These are phyloP conservation scores for Aureococcus anophagefferens DNA, from an alignment of 108 stramenopile genomes.

Conservation along the genomic window DNA sequence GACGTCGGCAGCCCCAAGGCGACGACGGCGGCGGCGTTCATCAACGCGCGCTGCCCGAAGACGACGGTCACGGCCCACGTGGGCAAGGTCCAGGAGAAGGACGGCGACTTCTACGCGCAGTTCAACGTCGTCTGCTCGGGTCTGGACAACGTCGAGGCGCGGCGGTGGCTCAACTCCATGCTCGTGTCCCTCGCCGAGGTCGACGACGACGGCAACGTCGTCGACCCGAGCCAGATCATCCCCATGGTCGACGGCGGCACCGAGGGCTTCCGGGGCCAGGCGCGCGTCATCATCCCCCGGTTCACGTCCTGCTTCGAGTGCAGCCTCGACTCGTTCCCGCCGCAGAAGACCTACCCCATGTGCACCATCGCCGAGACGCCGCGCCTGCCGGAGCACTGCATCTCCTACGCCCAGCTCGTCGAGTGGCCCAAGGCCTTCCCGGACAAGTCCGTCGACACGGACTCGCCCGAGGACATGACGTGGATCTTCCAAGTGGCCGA, in stretches of 20 bases:
- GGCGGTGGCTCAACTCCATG: constrained; percentile 93
- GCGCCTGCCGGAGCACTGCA: constrained; percentile 93
- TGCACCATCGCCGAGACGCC: constrained; percentile 98
- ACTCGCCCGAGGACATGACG: constrained; percentile 79
- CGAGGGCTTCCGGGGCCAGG: constrained; percentile 97
- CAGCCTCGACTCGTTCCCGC: constrained; percentile 80
- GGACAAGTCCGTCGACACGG: constrained; percentile 74
- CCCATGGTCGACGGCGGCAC: constrained; percentile 98
- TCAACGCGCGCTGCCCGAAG: constrained; percentile 33
- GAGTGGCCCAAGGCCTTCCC: constrained; percentile 39
- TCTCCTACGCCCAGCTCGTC: constrained; percentile 94
- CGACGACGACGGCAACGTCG: constrained; percentile 84
- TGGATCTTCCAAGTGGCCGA: constrained; percentile 90
- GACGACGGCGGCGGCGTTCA: constrained; percentile 47
- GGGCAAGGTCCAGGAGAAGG: constrained; percentile 88
- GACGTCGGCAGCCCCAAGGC: constrained; percentile 72
- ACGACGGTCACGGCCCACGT: constrained; percentile 63
- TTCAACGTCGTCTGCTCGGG: constrained; percentile 87
- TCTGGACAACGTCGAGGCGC: constrained; percentile 91
- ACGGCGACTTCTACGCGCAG: constrained; percentile 69
- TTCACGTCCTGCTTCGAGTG: constrained; percentile 98
- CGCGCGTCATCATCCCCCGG: constrained; percentile 88
- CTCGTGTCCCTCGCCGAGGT: constrained; percentile 72
- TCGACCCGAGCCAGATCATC: constrained; percentile 77
- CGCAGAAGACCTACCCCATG: constrained; percentile 96